A percentile compares a stretch with the other conserved stretches of the same genome.
phyloP scores from a whole-genome alignment of 768 basidiomycete species.

The Leccinum aurantiacum region DNA sequence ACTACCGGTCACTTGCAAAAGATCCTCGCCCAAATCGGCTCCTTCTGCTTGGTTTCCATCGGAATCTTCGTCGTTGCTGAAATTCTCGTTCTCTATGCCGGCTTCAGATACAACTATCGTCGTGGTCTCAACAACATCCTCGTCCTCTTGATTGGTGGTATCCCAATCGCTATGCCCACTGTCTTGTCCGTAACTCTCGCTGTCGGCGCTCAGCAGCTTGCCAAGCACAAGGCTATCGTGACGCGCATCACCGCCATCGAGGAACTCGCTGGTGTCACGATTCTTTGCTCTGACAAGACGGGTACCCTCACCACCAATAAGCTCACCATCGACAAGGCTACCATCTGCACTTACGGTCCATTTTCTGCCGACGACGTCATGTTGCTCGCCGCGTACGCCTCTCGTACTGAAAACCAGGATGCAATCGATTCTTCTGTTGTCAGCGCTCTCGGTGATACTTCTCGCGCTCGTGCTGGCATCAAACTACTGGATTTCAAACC shows the following conservation, averaged over 20 bases:
- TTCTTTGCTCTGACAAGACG: slow-evolving; percentile 98
- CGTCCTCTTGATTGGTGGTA: slow-evolving; percentile 98
- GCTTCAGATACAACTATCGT: slow-evolving; percentile 88
- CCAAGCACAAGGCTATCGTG: slow-evolving; percentile 99
- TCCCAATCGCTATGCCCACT: slow-evolving; percentile 99
- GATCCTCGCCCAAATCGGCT: slow-evolving; percentile 96
- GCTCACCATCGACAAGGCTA: slow-evolving; percentile 92
- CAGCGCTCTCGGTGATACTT: slow-evolving; percentile 67
- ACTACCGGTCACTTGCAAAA: slow-evolving; percentile 98
- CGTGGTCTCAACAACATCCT: slow-evolving; percentile 96
- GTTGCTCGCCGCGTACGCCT: slow-evolving; percentile 92
- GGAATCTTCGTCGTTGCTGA: slow-evolving; percentile 95
- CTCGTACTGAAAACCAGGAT: slow-evolving; percentile 98
- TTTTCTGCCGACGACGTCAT: slow-evolving; percentile 90
- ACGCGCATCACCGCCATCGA: slow-evolving; percentile 99
- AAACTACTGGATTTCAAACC: slow-evolving; percentile 98
- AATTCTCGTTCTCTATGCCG: slow-evolving; percentile 91
- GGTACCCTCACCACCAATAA: slow-evolving; percentile 99
- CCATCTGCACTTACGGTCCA: slow-evolving; percentile 86
- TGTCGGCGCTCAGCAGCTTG: slow-evolving; percentile 97
- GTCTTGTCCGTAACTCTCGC: slow-evolving; percentile 97
- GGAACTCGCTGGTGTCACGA: slow-evolving; percentile 97
- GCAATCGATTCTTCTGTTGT: slow-evolving; percentile 93
- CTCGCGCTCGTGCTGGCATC: slow-evolving; percentile 85
- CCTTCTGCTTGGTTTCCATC: slow-evolving; percentile 95